These are phyloP conservation scores for Umbelopsis sp. DNA, from an alignment of 371 early-diverging fungal species.

Conservation along the genomic window DNA sequence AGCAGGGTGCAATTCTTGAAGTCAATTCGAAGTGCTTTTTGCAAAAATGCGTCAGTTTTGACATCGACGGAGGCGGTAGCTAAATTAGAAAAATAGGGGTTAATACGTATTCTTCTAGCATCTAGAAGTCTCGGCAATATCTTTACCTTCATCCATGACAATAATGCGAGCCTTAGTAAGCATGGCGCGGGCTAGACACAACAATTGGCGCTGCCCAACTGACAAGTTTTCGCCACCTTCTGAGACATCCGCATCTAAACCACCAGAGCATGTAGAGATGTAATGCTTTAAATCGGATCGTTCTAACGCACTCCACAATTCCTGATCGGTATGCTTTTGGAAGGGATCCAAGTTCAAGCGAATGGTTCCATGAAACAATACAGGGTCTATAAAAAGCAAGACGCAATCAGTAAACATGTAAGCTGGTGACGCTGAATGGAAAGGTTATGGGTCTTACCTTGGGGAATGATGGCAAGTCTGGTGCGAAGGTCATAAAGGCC, in stretches of 20 bases:
- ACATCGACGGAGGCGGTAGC: slow-evolving; percentile 49
- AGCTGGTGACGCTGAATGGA: slow-evolving; percentile 16
- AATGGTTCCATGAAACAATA: slow-evolving; percentile 63
- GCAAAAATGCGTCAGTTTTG: slow-evolving; percentile 65
- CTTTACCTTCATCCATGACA: slow-evolving; percentile 61
- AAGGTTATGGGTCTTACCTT: slow-evolving; percentile 26
- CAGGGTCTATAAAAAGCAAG: slow-evolving; percentile 45
- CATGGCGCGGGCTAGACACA: slow-evolving; percentile 83
- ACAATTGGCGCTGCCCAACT: slow-evolving; percentile 85
- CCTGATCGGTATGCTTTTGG: slow-evolving; percentile 51
- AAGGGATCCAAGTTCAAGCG: slow-evolving; percentile 70
- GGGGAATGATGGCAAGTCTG: slow-evolving; percentile 65
- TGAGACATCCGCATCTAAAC: slow-evolving; percentile 39
- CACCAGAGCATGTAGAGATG: slow-evolving; percentile 47
- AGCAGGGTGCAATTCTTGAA: slow-evolving; percentile 65
- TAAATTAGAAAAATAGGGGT: slow-evolving; percentile 48
- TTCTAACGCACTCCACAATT: slow-evolving; percentile 69
- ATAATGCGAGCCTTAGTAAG: slow-evolving; percentile 59
- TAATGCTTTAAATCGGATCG: slow-evolving; percentile 48
- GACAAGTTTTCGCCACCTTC: slow-evolving; percentile 80
- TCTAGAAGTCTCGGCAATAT: slow-evolving; percentile 66
- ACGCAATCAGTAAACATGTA: slow-evolving; percentile 35
- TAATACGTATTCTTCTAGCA: slow-evolving; percentile 73
- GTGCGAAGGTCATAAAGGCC: slow-evolving; percentile 62
- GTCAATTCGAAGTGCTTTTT: slow-evolving; percentile 59